A percentile compares a stretch with the other conserved stretches of the same genome.
These are phyloP conservation scores for Malus hybrid DNA, from an alignment of 331 rosid genomes.

Conservation along the genomic window DNA sequence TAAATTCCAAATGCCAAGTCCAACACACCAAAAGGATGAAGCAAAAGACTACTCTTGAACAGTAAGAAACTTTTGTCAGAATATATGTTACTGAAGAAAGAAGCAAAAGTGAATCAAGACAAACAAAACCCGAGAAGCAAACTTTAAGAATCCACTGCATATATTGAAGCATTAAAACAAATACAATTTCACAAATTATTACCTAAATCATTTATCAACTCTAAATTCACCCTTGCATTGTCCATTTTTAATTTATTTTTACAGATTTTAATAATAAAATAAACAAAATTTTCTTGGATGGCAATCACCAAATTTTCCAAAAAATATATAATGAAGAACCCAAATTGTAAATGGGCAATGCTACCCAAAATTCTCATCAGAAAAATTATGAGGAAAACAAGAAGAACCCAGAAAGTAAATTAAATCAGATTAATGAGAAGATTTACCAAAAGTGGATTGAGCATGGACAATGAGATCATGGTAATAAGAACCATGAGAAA, in stretches of 20 bases:
- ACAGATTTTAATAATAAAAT: background rate
- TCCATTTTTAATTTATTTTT: background rate
- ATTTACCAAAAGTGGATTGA: constrained; percentile 61
- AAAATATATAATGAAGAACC: background rate
- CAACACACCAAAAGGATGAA: constrained; percentile 10
- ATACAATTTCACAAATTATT: background rate
- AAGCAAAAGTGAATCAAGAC: background rate
- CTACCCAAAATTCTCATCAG: background rate
- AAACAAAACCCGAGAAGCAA: background rate
- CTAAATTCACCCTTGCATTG: background rate
- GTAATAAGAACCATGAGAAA: constrained; percentile 37
- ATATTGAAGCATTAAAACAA: background rate
- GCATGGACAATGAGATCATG: constrained; percentile 42
- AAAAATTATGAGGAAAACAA: background rate
- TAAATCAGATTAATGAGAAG: background rate
- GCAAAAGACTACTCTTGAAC: background rate
- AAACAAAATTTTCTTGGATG: background rate
- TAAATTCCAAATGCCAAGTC: constrained; percentile 1
- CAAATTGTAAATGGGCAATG: constrained; percentile 1
- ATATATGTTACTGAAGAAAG: background rate
- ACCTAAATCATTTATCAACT: background rate
- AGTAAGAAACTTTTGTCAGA: background rate
- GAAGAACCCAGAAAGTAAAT: background rate
- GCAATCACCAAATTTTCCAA: background rate
- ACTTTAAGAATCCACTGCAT: background rate